phyloP scores from a whole-genome alignment of 352 stramenopile genomes.

The Globisporangium megalacanthum region DNA sequence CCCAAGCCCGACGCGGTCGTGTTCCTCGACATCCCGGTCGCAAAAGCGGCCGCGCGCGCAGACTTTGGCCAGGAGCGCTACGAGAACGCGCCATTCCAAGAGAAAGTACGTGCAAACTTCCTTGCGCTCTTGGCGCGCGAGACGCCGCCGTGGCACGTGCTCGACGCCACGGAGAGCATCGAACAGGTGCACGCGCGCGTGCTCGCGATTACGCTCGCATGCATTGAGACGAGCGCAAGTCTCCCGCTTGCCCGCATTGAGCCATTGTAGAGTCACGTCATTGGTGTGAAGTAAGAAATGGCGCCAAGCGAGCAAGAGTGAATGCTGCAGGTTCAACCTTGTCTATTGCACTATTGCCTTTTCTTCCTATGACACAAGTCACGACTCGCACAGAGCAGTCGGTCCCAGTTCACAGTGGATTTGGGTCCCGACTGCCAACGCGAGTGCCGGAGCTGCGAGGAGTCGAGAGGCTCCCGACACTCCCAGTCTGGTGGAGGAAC shows the following conservation, averaged over 20 bases:
- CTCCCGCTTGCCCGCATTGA: conserved; percentile 39
- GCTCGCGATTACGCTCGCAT: conserved; percentile 41
- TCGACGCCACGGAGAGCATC: conserved; percentile 76
- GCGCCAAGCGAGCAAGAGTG: too few species aligned
- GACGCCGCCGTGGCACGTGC: conserved; percentile 58
- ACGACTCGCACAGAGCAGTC: too few species aligned
- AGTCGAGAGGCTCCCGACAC: not conserved
- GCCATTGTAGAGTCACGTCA: not conserved
- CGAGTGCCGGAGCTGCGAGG: not conserved
- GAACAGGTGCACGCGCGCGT: conserved; percentile 67
- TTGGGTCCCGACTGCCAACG: not conserved
- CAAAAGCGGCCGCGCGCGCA: conserved; percentile 84
- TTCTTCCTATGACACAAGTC: too few species aligned
- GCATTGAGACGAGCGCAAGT: conserved; percentile 27
- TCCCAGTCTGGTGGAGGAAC: conserved; percentile 52
- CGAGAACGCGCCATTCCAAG: conserved; percentile 87
- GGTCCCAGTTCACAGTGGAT: too few species aligned
- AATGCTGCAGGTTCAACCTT: too few species aligned
- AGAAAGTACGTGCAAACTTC: conserved; percentile 82
- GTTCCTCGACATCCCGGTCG: conserved; percentile 95
- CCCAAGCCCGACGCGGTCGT: conserved; percentile 96
- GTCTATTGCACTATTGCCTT: not conserved
- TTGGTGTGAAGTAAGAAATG: too few species aligned
- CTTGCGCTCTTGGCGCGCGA: conserved; percentile 42
- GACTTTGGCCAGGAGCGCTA: conserved; percentile 93